phyloP scores from a whole-genome alignment of 306 rosid species.

The Vachellia pachyceras region DNA sequence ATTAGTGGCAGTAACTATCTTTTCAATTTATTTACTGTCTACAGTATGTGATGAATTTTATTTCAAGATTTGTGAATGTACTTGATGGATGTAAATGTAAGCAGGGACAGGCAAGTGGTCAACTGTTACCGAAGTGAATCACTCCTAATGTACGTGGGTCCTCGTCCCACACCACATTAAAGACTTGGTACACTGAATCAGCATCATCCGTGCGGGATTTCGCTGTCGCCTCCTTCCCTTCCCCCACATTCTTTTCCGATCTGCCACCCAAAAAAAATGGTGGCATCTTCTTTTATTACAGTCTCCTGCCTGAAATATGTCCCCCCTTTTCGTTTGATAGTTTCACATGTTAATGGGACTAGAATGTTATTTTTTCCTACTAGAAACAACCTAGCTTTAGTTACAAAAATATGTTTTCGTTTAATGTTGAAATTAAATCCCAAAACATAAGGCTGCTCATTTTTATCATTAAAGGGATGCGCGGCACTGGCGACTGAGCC shows the following conservation, averaged over 20 bases:
- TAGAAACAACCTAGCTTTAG: background rate
- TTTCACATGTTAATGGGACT: background rate
- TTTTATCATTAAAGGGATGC: background rate
- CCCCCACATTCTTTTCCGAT: background rate
- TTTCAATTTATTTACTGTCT: too few species aligned
- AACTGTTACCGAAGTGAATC: too few species aligned
- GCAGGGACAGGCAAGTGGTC: background rate
- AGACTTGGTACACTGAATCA: background rate
- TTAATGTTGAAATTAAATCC: background rate
- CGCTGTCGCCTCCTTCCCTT: background rate
- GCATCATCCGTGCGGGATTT: background rate
- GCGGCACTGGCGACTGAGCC: background rate
- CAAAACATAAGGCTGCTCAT: background rate
- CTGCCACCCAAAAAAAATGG: background rate
- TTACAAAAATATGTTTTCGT: too few species aligned
- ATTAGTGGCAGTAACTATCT: too few species aligned
- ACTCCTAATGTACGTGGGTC: background rate
- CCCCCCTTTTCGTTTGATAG: background rate
- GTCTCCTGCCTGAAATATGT: background rate
- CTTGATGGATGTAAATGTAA: too few species aligned
- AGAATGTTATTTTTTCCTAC: too few species aligned
- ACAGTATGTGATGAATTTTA: too few species aligned
- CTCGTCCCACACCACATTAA: background rate
- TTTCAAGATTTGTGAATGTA: too few species aligned
- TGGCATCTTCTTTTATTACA: background rate